These are phyloP conservation scores for Penicillium thymicola DNA, from an alignment of 2,329 filamentous ascomycete species.

Conservation along the genomic window DNA sequence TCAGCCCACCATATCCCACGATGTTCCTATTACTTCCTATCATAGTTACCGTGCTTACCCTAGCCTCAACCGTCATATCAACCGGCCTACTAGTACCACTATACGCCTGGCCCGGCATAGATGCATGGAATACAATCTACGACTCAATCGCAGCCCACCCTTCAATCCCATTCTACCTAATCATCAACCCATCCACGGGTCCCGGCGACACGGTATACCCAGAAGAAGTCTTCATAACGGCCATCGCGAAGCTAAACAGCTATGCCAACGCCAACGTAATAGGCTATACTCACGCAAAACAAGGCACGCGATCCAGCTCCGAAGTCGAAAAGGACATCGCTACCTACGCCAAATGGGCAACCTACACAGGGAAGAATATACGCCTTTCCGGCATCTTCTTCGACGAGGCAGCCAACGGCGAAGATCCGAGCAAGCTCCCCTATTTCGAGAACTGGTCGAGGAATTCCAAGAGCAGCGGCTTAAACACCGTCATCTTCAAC, in stretches of 20 bases:
- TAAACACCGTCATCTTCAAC: constrained; percentile 16
- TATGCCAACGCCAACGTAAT: constrained; percentile 39
- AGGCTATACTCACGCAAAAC: constrained; percentile 43
- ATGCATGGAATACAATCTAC: constrained; percentile 25
- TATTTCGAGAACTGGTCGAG: constrained; percentile 22
- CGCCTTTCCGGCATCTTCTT: constrained; percentile 41
- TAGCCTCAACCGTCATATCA: constrained; percentile 12
- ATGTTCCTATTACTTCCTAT: constrained; percentile 10
- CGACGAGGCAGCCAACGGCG: constrained; percentile 33
- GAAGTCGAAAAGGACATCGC: constrained; percentile 37
- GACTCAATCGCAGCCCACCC: constrained; percentile 22
- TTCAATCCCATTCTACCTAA: constrained; percentile 26
- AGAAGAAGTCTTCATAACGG: constrained; percentile 34
- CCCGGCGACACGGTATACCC: constrained; percentile 35
- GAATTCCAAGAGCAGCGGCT: constrained; percentile 12
- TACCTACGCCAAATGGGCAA: constrained; percentile 38
- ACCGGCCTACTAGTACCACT: constrained; percentile 23
- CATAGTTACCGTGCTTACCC: constrained; percentile 8
- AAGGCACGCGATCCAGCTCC: constrained; percentile 30
- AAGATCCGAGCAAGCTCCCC: constrained; percentile 15
- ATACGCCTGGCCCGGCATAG: constrained; percentile 25
- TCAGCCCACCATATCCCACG: not conserved
- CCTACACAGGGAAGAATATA: constrained; percentile 23
- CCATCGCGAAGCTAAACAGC: constrained; percentile 36
- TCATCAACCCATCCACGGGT: constrained; percentile 32